Evolutionary conservation across 257 asterid genomes (phyloP).

Genomic region (Galeopsis tetrahit): DNA sequence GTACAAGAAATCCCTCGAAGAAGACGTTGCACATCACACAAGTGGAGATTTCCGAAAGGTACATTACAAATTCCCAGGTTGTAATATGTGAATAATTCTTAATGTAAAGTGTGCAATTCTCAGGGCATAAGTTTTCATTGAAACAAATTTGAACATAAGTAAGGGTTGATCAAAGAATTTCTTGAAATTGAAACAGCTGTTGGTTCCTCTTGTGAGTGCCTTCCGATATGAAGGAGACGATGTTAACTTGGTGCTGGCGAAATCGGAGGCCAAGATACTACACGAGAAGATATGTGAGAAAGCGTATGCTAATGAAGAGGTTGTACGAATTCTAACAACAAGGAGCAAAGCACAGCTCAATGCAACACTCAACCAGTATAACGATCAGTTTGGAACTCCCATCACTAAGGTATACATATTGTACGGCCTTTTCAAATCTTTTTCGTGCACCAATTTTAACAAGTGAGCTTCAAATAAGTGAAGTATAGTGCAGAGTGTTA

Average conservation of each 20-base stretch:
- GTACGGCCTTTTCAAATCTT: too few species aligned
- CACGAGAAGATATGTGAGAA: constrained; percentile 73
- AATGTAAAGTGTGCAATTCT: too few species aligned
- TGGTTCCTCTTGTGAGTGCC: constrained; percentile 89
- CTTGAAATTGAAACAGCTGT: constrained; percentile 54
- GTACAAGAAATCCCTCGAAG: constrained; percentile 83
- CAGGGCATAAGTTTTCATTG: too few species aligned
- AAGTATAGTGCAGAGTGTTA: too few species aligned
- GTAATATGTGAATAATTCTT: background rate
- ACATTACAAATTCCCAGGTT: constrained; percentile 18
- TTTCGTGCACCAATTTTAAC: too few species aligned
- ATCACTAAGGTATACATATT: constrained; percentile 66
- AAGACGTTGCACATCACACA: constrained; percentile 87
- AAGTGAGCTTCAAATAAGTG: too few species aligned
- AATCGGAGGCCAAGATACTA: constrained; percentile 78
- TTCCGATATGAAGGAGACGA: constrained; percentile 86
- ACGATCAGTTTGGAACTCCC: constrained; percentile 71
- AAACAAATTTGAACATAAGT: background rate
- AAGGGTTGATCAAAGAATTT: constrained; percentile 9
- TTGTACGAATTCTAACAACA: constrained; percentile 72
- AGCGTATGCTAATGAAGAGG: constrained; percentile 71
- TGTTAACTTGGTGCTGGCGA: constrained; percentile 69
- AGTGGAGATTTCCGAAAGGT: constrained; percentile 85
- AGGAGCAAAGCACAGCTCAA: constrained; percentile 94
- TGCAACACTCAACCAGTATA: constrained; percentile 82